phyloP scores from a whole-genome alignment of 2,329 filamentous ascomycete species.

The Pseudogymnoascus sp. region DNA sequence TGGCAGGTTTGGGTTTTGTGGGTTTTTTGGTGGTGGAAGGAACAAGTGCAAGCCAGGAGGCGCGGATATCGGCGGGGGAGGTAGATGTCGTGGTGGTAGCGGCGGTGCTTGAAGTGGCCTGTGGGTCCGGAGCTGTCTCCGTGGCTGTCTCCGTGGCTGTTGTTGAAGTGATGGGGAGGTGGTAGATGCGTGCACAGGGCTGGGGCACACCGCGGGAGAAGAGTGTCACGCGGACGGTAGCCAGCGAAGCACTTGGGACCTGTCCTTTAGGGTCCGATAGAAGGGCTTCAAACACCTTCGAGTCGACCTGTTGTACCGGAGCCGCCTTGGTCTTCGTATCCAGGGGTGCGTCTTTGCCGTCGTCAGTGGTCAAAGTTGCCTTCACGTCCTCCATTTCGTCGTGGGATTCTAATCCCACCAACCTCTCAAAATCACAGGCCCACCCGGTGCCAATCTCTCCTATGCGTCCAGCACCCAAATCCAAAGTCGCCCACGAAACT shows the following conservation, averaged over 20 bases:
- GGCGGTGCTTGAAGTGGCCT: slow-evolving; percentile 36
- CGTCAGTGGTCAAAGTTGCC: slow-evolving; percentile 13
- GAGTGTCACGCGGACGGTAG: slow-evolving; percentile 61
- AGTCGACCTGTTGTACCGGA: slow-evolving; percentile 18
- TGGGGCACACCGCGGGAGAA: slow-evolving; percentile 62
- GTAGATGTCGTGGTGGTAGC: slow-evolving; percentile 23
- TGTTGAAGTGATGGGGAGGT: slow-evolving; percentile 49
- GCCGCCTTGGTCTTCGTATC: neutral
- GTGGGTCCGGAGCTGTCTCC: slow-evolving; percentile 35
- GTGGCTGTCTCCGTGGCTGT: slow-evolving; percentile 12
- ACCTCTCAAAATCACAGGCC: slow-evolving; percentile 71
- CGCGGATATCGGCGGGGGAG: slow-evolving; percentile 47
- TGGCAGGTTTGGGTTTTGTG: slow-evolving; percentile 20
- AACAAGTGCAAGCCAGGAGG: slow-evolving; percentile 62
- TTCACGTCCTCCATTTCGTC: neutral
- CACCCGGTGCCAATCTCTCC: slow-evolving; percentile 79
- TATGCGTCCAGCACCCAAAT: slow-evolving; percentile 64
- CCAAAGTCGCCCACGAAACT: slow-evolving; percentile 63
- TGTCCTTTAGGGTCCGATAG: slow-evolving; percentile 21
- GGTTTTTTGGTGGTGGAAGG: slow-evolving; percentile 25
- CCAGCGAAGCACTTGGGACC: slow-evolving; percentile 33
- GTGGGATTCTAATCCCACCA: slow-evolving; percentile 37
- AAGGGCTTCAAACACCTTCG: slow-evolving; percentile 18
- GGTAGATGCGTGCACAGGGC: slow-evolving; percentile 75
- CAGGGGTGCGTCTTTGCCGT: neutral